Percentiles rank a stretch among this genome's conserved stretches.
Evolutionary conservation across 306 rosid genomes (phyloP).

Genomic region (Cyamopsis tetragonoloba): DNA sequence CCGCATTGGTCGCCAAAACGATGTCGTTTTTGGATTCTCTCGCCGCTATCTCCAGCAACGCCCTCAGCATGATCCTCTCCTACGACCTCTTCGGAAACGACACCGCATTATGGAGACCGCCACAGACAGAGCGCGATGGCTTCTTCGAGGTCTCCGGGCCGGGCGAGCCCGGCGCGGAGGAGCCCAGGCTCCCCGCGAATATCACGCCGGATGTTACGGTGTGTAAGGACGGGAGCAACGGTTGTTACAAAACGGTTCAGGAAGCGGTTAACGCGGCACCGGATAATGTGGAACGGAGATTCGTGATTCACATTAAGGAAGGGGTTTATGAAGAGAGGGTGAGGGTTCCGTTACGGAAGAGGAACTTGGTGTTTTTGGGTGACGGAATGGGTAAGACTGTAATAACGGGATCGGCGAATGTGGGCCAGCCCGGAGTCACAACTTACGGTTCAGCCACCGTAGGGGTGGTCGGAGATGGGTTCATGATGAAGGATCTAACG

Average conservation of each 20-base stretch:
- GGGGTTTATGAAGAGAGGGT: constrained; percentile 88
- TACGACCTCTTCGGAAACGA: constrained; percentile 54
- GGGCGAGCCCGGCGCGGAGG: neutral
- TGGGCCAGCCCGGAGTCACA: constrained; percentile 48
- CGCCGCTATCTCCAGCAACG: constrained; percentile 54
- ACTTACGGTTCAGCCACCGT: constrained; percentile 71
- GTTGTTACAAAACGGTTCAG: constrained; percentile 68
- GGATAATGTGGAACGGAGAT: constrained; percentile 29
- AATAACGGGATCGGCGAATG: constrained; percentile 62
- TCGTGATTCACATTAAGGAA: constrained; percentile 61
- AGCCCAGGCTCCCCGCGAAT: constrained; percentile 26
- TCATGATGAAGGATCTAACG: constrained; percentile 80
- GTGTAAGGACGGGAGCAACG: constrained; percentile 40
- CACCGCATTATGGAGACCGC: constrained; percentile 58
- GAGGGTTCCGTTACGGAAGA: constrained; percentile 65
- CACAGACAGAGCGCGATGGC: constrained; percentile 74
- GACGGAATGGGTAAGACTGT: constrained; percentile 86
- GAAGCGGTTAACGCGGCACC: constrained; percentile 71
- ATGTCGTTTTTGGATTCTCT: constrained; percentile 65
- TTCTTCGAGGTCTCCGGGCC: constrained; percentile 53
- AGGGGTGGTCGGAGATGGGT: constrained; percentile 86
- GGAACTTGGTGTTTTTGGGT: constrained; percentile 67
- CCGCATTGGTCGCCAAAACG: constrained; percentile 41
- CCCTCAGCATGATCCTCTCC: constrained; percentile 62
- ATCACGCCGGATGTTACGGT: constrained; percentile 55